phyloP scores from a whole-genome alignment of 2,329 filamentous ascomycete species.

The Pyricularia sp. region DNA sequence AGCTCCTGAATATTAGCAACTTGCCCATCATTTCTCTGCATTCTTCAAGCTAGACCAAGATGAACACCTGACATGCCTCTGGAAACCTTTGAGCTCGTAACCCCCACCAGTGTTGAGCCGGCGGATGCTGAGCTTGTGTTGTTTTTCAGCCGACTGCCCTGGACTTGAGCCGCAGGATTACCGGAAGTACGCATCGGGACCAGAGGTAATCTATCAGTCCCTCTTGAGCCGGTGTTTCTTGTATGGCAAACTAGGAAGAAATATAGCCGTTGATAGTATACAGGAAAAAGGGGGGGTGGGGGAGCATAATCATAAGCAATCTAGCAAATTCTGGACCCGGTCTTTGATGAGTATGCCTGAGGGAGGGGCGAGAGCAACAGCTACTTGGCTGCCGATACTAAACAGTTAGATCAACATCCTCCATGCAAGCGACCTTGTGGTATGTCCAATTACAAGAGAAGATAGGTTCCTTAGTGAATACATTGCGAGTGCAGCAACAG shows the following conservation, averaged over 20 bases:
- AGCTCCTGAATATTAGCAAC: no score
- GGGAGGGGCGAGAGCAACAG: no score
- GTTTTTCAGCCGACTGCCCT: no score
- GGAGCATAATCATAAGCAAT: background rate
- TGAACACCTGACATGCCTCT: no score
- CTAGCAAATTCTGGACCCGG: background rate
- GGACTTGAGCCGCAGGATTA: no score
- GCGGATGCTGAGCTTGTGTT: no score
- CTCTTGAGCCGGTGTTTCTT: background rate
- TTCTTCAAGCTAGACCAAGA: no score
- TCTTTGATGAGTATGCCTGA: background rate
- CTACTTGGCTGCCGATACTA: background rate
- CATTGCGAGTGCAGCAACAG: background rate
- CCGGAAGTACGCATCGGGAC: no score
- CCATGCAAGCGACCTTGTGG: background rate
- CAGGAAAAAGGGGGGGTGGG: background rate
- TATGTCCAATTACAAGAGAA: background rate
- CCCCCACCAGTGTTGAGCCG: no score
- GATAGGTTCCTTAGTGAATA: background rate
- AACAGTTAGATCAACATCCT: background rate
- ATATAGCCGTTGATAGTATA: background rate
- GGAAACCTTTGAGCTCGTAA: no score
- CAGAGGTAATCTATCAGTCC: background rate
- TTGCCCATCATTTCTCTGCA: no score
- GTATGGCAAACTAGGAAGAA: no score